Evolutionary conservation across 345 rosid genomes (phyloP).

Genomic region (Ceriops tagal): DNA sequence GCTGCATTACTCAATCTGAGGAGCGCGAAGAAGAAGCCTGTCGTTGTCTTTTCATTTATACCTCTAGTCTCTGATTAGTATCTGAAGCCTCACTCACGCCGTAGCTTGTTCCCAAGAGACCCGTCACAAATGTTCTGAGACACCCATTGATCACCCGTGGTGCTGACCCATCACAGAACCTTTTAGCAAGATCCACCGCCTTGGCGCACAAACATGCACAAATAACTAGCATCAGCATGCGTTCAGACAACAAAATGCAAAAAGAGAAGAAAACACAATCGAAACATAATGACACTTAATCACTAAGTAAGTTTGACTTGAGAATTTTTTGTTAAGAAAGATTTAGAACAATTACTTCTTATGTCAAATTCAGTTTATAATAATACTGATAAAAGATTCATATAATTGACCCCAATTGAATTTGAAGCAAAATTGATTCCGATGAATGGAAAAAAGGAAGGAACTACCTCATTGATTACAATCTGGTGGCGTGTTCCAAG

Average conservation of each 20-base stretch:
- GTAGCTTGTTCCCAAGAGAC: slow-evolving; percentile 23
- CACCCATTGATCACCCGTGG: slow-evolving; percentile 94
- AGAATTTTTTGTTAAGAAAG: no score
- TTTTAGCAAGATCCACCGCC: slow-evolving; percentile 96
- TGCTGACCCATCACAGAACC: slow-evolving; percentile 94
- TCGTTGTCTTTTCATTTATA: not conserved
- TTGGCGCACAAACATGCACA: slow-evolving; percentile 22
- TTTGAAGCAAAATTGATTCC: no score
- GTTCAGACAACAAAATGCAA: not conserved
- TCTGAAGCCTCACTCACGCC: slow-evolving; percentile 29
- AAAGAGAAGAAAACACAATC: not conserved
- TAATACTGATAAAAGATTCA: no score
- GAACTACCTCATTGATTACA: slow-evolving; percentile 81
- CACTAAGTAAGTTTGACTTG: not conserved
- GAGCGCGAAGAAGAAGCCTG: slow-evolving; percentile 1
- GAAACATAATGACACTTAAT: not conserved
- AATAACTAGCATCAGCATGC: not conserved
- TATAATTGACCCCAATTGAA: not conserved
- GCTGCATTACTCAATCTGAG: no score
- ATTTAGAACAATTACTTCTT: no score
- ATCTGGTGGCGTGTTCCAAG: slow-evolving; percentile 84
- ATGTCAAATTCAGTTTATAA: no score
- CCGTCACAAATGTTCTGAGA: slow-evolving; percentile 78
- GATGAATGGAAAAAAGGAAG: not conserved
- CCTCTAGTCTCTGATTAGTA: slow-evolving; percentile 26